A percentile compares a stretch with the other conserved stretches of the same genome.
phyloP scores from a whole-genome alignment of 2,329 filamentous ascomycete species.

The Trichoderma sp. region DNA sequence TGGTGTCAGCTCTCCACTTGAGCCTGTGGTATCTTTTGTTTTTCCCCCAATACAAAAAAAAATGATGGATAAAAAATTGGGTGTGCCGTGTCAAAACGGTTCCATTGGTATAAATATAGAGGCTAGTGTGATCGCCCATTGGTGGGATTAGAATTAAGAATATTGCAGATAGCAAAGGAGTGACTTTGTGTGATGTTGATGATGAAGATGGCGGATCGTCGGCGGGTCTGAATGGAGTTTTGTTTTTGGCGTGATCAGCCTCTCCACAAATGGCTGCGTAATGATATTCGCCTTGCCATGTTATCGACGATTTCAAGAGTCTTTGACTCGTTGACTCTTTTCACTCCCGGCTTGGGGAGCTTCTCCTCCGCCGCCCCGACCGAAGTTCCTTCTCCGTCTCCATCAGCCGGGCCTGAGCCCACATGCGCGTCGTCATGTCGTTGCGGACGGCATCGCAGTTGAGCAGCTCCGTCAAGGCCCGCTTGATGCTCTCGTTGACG shows the following conservation, averaged over 20 bases:
- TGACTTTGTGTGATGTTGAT: background rate
- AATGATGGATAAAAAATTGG: background rate
- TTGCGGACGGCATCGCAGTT: slow-evolving; percentile 58
- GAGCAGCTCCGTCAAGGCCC: slow-evolving; percentile 60
- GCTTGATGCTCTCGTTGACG: slow-evolving; percentile 63
- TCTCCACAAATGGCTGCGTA: slow-evolving; percentile 6
- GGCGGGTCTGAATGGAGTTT: background rate
- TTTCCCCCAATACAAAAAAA: background rate
- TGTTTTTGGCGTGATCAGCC: background rate
- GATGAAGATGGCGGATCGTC: background rate
- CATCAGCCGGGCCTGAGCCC: slow-evolving; percentile 61
- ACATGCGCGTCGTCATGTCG: slow-evolving; percentile 55
- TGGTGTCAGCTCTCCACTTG: slow-evolving; percentile 12
- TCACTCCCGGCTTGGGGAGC: slow-evolving; percentile 37
- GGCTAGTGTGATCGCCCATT: background rate
- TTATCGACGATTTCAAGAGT: background rate
- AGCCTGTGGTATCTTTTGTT: slow-evolving; percentile 5
- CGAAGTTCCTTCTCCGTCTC: slow-evolving; percentile 62
- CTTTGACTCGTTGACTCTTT: no score
- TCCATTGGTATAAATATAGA: background rate
- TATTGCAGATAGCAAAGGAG: background rate
- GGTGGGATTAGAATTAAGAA: slow-evolving; percentile 10
- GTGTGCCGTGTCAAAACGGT: background rate
- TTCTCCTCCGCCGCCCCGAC: slow-evolving; percentile 52
- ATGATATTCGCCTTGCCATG: background rate